Conservation (phyloP, 352 stramenopile genomes). For the Globisporangium perplexum region DNA sequence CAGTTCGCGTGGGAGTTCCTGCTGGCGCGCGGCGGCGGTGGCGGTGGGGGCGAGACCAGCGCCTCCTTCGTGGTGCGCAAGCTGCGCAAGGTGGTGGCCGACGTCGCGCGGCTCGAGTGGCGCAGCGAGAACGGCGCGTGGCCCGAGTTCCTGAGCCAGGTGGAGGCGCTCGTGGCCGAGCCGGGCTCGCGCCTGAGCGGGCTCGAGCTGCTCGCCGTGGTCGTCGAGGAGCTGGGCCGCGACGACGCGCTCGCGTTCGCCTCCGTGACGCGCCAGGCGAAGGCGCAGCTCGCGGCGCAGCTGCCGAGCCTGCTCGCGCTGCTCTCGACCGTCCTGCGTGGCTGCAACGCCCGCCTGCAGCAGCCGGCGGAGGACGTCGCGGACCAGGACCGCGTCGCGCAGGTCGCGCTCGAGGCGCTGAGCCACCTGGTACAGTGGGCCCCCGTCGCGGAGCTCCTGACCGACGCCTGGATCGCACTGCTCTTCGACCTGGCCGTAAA, state of each 20-base stretch:
- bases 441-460: slow-evolving; percentile 46
- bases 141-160: slow-evolving; percentile 59
- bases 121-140: slow-evolving; percentile 15
- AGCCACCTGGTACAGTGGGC: slow-evolving; percentile 48
- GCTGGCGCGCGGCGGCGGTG: slow-evolving; percentile 11
- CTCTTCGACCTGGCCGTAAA: slow-evolving; percentile 51
- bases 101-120: slow-evolving; percentile 67
- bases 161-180: slow-evolving; percentile 51
- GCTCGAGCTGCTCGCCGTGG: slow-evolving; percentile 49
- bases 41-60: no score
- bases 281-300: slow-evolving; percentile 30
- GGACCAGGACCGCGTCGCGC: slow-evolving; percentile 40
- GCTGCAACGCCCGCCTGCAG: slow-evolving; percentile 39
- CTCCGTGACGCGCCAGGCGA: slow-evolving; percentile 35
- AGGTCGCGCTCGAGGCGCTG: slow-evolving; percentile 47
- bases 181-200: slow-evolving; percentile 33
- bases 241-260: slow-evolving; percentile 56
- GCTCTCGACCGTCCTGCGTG: slow-evolving; percentile 39
- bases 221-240: slow-evolving; percentile 69
- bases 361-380: slow-evolving; percentile 6
- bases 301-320: slow-evolving; percentile 45
- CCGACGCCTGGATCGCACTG: slow-evolving; percentile 48
- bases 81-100: slow-evolving; percentile 62
- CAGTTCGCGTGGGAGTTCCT: slow-evolving; percentile 69
- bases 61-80: slow-evolving; percentile 60